Percentiles rank a stretch among this genome's conserved stretches.
Evolutionary conservation across 2,329 filamentous ascomycete genomes (phyloP).

Genomic region (Fusarium sp.): DNA sequence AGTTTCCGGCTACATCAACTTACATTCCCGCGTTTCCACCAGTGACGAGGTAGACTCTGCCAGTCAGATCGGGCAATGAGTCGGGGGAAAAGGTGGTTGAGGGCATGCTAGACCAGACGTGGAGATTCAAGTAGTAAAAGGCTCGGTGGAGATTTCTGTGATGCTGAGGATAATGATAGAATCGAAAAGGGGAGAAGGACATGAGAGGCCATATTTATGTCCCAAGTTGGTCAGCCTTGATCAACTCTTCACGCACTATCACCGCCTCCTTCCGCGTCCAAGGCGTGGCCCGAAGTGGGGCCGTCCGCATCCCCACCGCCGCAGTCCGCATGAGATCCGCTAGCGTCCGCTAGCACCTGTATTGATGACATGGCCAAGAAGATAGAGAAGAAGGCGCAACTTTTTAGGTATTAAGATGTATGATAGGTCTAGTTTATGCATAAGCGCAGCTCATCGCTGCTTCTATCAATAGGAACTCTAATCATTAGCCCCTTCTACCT

Average conservation of each 20-base stretch:
- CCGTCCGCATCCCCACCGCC: neutral
- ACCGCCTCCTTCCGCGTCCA: neutral
- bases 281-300: neutral
- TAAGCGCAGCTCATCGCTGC: neutral
- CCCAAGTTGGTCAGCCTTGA: neutral
- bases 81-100: conserved; percentile 51
- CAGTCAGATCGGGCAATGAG: conserved; percentile 56
- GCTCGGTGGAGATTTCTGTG: neutral
- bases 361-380: neutral
- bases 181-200: neutral
- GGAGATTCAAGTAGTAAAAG: no score
- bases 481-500: neutral
- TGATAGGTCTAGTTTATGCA: neutral
- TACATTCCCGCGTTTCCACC: conserved; percentile 60
- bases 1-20: conserved; percentile 21
- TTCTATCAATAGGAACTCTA: neutral
- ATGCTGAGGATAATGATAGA: neutral
- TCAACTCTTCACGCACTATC: neutral
- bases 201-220: neutral
- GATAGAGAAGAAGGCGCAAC: neutral
- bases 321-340: neutral
- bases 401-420: neutral
- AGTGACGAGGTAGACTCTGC: conserved; percentile 59
- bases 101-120: conserved; percentile 9
- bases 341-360: neutral